These are phyloP conservation scores for Leersia perrieri DNA, from an alignment of 176 grass and related monocot genomes.

Conservation along the genomic window DNA sequence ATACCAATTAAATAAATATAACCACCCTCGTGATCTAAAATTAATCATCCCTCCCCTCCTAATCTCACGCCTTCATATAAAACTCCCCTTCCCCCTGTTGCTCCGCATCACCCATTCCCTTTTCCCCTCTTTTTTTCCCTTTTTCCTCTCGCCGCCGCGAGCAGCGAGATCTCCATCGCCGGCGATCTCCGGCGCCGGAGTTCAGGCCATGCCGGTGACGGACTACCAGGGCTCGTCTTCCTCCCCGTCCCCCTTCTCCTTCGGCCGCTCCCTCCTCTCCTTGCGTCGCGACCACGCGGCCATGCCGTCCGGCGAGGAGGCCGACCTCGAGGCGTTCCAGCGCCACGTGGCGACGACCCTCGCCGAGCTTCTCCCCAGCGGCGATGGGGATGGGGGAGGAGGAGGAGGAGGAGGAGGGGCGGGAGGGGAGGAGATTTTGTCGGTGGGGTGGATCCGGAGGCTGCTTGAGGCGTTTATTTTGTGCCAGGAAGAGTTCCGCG, in stretches of 20 bases:
- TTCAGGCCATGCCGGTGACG: slow-evolving; percentile 78
- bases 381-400: neutral
- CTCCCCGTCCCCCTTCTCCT: slow-evolving; percentile 45
- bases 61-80: slow-evolving; percentile 44
- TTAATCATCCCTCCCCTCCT: slow-evolving; percentile 7
- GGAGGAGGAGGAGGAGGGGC: neutral
- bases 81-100: slow-evolving; percentile 17
- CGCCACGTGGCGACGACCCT: slow-evolving; percentile 63
- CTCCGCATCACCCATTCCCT: neutral
- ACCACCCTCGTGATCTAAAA: neutral
- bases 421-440: slow-evolving; percentile 53
- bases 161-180: slow-evolving; percentile 13
- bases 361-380: slow-evolving; percentile 50
- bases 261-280: slow-evolving; percentile 54
- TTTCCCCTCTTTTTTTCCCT: neutral
- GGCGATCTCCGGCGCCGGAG: slow-evolving; percentile 26
- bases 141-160: neutral
- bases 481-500: slow-evolving; percentile 81
- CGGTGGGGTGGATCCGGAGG: slow-evolving; percentile 67
- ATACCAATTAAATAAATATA: neutral
- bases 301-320: slow-evolving; percentile 43
- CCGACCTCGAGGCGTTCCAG: slow-evolving; percentile 73
- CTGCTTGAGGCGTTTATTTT: slow-evolving; percentile 85
- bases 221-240: slow-evolving; percentile 65
- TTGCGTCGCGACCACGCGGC: slow-evolving; percentile 52